Evolutionary conservation across 257 asterid genomes (phyloP).

Genomic region (Osmanthus fragrans): DNA sequence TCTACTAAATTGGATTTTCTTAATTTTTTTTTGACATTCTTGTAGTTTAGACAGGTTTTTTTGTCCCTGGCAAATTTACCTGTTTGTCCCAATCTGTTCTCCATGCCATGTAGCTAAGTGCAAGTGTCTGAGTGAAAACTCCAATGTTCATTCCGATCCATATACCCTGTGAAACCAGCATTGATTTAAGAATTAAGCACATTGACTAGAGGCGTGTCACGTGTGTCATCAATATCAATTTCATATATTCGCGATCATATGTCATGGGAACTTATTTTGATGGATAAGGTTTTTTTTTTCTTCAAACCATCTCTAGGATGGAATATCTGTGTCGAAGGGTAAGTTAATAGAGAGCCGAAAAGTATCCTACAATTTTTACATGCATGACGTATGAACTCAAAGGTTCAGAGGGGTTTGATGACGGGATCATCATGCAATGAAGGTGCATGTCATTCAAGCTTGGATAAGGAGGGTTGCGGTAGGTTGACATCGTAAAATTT

Average conservation of each 20-base stretch:
- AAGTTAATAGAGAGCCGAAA: too few species aligned
- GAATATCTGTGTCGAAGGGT: too few species aligned
- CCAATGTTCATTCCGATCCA: slow-evolving; percentile 80
- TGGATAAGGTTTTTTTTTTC: too few species aligned
- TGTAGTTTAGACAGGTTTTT: background rate
- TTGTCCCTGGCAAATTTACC: slow-evolving; percentile 29
- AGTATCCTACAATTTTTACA: too few species aligned
- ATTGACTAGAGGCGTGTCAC: background rate
- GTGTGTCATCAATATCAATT: background rate
- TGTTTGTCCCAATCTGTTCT: slow-evolving; percentile 70
- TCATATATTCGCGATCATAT: background rate
- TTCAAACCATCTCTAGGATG: too few species aligned
- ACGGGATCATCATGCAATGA: background rate
- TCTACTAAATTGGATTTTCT: background rate
- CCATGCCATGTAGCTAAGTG: slow-evolving; percentile 64
- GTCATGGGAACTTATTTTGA: background rate
- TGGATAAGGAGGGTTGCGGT: too few species aligned
- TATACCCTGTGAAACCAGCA: slow-evolving; percentile 50
- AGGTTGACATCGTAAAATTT: too few species aligned
- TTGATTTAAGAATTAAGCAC: background rate
- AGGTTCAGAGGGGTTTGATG: too few species aligned
- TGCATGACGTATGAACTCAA: too few species aligned
- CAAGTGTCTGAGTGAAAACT: slow-evolving; percentile 43
- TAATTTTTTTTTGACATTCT: background rate
- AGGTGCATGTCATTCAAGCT: background rate